phyloP scores from a whole-genome alignment of 352 stramenopile species.

The Stramenopiles sp. region DNA sequence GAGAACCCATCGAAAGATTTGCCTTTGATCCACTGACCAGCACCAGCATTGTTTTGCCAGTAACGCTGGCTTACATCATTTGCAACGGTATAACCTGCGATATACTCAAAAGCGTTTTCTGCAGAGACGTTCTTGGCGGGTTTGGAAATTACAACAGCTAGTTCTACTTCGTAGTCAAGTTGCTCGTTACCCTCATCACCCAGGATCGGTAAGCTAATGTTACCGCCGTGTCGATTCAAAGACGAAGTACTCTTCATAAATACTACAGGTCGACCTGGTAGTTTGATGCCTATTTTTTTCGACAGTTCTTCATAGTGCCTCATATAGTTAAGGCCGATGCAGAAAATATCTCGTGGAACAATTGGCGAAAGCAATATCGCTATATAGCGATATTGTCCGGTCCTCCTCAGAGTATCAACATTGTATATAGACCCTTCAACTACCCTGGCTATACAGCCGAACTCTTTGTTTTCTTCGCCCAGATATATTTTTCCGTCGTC shows the following conservation, averaged over 20 bases:
- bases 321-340: constrained; percentile 67
- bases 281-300: constrained; percentile 4
- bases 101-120: constrained; percentile 51
- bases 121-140: constrained; percentile 51
- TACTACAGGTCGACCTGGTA: constrained; percentile 33
- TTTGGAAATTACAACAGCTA: constrained; percentile 60
- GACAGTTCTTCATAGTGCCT: constrained; percentile 42
- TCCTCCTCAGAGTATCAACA: no score
- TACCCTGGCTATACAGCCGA: no score
- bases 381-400: no score
- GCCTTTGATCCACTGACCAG: constrained; percentile 56
- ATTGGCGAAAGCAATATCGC: constrained; percentile 55
- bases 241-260: constrained; percentile 64
- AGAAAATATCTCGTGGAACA: constrained; percentile 49
- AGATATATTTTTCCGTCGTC: no score
- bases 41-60: constrained; percentile 53
- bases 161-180: constrained; percentile 72
- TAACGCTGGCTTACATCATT: constrained; percentile 62
- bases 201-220: constrained; percentile 49
- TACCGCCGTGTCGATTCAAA: constrained; percentile 44
- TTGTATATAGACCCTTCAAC: no score
- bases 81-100: constrained; percentile 45
- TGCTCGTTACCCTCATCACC: constrained; percentile 21
- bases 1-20: constrained; percentile 75
- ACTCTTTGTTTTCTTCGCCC: no score